Percentiles rank a stretch among this genome's conserved stretches.
phyloP scores from a whole-genome alignment of 441 rosid genomes.

The Aleurites moluccanus region DNA sequence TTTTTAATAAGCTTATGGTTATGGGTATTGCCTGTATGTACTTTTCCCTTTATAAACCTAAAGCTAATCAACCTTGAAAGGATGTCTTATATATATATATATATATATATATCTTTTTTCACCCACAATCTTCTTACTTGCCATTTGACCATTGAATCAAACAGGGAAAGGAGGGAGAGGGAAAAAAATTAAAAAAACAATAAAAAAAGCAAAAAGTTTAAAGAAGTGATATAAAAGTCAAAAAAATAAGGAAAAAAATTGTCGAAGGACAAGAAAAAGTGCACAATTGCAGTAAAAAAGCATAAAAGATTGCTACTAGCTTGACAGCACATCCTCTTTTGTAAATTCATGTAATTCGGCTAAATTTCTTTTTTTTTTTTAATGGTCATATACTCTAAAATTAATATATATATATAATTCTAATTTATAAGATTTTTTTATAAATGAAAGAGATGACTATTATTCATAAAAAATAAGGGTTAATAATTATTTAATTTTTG shows the following conservation, averaged over 20 bases:
- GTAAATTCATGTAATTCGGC: not conserved
- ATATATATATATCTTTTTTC: not conserved
- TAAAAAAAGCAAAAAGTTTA: conserved; percentile 4
- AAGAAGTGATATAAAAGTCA: conserved; percentile 18
- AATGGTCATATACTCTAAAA: too few relatives aligned
- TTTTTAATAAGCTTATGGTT: not conserved
- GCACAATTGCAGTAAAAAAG: not conserved
- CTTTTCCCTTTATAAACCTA: not conserved
- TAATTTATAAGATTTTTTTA: too few relatives aligned
- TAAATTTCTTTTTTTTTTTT: too few relatives aligned
- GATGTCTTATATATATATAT: not conserved
- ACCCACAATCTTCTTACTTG: not conserved
- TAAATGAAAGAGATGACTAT: too few relatives aligned
- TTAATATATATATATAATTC: too few relatives aligned
- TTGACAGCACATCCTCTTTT: not conserved
- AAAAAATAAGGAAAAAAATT: conserved; percentile 17
- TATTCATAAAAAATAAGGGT: too few relatives aligned
- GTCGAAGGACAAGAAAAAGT: conserved; percentile 19
- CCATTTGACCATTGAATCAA: conserved; percentile 37
- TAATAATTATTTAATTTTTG: too few relatives aligned
- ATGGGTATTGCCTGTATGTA: not conserved
- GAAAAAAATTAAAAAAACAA: not conserved
- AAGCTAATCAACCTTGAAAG: conserved; percentile 9
- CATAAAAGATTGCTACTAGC: not conserved
- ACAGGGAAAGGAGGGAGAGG: conserved; percentile 15